Percentiles rank a stretch among this genome's conserved stretches.
These are phyloP conservation scores for Schoenoplectus tabernaemontani DNA, from an alignment of 202 grass and related monocot species.

Conservation along the genomic window DNA sequence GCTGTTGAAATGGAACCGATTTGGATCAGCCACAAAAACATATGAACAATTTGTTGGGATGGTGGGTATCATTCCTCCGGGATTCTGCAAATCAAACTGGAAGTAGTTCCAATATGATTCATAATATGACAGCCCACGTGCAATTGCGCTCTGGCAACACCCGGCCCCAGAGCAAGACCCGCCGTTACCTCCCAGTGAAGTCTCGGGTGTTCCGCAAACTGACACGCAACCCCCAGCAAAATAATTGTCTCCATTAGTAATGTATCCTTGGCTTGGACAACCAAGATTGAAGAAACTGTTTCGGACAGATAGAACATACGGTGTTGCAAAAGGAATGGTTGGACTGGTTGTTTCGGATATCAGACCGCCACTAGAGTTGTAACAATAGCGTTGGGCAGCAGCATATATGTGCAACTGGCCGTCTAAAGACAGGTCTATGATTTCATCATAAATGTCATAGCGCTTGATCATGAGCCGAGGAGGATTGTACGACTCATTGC, in stretches of 20 bases:
- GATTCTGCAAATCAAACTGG: too few relatives aligned
- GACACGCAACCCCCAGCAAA: conserved; percentile 43
- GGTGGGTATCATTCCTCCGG: too few relatives aligned
- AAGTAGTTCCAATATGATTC: neutral
- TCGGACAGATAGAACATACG: neutral
- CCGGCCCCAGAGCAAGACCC: conserved; percentile 37
- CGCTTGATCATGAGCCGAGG: neutral
- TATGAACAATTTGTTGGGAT: conserved; percentile 25
- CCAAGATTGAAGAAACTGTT: conserved; percentile 30
- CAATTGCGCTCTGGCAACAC: conserved; percentile 50
- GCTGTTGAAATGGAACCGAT: conserved; percentile 20
- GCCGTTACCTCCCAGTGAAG: neutral
- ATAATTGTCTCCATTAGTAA: accelerated
- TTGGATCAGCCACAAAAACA: conserved; percentile 30
- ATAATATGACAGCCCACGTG: neutral
- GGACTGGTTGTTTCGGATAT: neutral
- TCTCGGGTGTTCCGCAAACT: conserved; percentile 21
- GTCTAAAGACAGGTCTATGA: conserved; percentile 1
- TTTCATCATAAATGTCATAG: neutral
- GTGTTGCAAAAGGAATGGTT: too few relatives aligned
- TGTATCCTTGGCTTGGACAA: conserved; percentile 38
- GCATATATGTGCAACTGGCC: conserved; percentile 15
- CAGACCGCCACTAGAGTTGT: neutral
- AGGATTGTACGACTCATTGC: conserved; percentile 15
- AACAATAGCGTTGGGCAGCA: conserved; percentile 8